Evolutionary conservation across 2,329 filamentous ascomycete species (phyloP).

Genomic region (Trichoderma harzianum): DNA sequence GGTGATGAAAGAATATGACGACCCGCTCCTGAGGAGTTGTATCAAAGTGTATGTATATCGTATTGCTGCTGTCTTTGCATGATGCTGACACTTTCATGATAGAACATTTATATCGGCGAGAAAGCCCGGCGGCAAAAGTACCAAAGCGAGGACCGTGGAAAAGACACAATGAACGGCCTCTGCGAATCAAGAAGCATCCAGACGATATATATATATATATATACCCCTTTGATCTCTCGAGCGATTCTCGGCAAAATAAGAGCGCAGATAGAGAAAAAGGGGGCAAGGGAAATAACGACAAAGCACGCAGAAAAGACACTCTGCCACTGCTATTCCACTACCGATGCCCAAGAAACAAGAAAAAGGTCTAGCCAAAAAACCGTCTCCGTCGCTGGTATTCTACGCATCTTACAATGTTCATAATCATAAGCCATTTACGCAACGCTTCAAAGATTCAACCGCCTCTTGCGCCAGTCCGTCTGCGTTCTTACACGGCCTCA

Average conservation of each 20-base stretch:
- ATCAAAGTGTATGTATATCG: constrained; percentile 31
- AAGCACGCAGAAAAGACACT: neutral
- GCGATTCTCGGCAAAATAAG: neutral
- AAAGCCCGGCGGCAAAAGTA: constrained; percentile 23
- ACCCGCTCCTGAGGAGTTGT: constrained; percentile 29
- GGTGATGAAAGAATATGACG: constrained; percentile 31
- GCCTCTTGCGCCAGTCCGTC: neutral
- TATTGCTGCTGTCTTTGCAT: neutral
- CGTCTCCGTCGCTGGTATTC: neutral
- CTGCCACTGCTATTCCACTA: neutral
- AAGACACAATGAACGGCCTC: neutral
- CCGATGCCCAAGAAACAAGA: neutral
- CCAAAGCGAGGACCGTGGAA: neutral
- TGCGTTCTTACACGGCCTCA: constrained; percentile 56
- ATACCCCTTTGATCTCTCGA: neutral
- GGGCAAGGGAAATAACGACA: neutral
- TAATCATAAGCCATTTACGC: constrained; percentile 22
- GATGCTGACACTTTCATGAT: constrained; percentile 6
- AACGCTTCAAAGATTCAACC: neutral
- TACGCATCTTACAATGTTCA: neutral
- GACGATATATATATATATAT: neutral
- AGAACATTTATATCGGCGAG: constrained; percentile 34
- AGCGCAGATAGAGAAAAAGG: neutral
- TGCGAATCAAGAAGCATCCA: neutral
- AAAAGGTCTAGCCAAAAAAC: neutral